Evolutionary conservation across 768 basidiomycete genomes (phyloP).

Genomic region (Clathrus columnatus): DNA sequence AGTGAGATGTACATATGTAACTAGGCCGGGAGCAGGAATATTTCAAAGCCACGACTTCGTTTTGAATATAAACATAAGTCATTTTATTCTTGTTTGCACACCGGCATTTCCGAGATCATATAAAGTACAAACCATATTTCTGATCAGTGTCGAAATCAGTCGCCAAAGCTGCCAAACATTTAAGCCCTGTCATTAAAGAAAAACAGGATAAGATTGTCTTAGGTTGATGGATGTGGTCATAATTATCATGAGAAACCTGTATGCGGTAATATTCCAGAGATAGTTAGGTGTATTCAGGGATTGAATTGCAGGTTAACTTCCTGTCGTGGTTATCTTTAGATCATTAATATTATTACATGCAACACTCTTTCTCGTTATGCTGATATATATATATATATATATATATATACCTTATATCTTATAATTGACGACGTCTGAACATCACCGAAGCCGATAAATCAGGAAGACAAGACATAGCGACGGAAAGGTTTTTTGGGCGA

Average conservation of each 20-base stretch:
- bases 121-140: not conserved
- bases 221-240: slow-evolving; percentile 19
- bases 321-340: slow-evolving; percentile 41
- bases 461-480: slow-evolving; percentile 15
- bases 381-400: no score
- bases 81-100: not conserved
- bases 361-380: no score
- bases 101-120: slow-evolving; percentile 11
- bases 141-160: not conserved
- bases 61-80: not conserved
- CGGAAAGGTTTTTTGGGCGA: slow-evolving; percentile 17
- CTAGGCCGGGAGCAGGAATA: slow-evolving; percentile 9
- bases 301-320: slow-evolving; percentile 34
- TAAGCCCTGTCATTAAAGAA: slow-evolving; percentile 27
- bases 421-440: slow-evolving; percentile 13
- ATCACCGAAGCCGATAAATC: slow-evolving; percentile 17
- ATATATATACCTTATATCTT: not conserved
- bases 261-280: no score
- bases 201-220: slow-evolving; percentile 23
- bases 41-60: not conserved
- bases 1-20: not conserved
- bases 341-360: no score
- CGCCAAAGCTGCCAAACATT: slow-evolving; percentile 16
- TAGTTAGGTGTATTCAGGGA: no score
- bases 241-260: slow-evolving; percentile 29